phyloP scores from a whole-genome alignment of 2,329 filamentous ascomycete species.

The Metarhizium album region DNA sequence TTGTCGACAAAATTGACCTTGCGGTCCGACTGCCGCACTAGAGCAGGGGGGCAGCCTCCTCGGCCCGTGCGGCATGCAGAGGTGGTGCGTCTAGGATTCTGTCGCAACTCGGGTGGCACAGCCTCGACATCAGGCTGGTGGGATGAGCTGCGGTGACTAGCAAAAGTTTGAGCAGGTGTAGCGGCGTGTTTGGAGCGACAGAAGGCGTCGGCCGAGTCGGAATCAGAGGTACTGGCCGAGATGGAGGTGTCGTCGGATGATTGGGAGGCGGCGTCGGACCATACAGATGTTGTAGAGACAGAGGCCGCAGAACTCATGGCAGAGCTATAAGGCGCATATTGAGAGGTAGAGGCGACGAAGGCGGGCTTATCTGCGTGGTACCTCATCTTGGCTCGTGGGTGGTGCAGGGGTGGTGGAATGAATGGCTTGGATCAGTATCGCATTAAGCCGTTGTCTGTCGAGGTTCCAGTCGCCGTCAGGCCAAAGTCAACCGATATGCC shows the following conservation, averaged over 20 bases:
- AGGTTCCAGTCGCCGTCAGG: constrained; percentile 44
- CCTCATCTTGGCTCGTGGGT: constrained; percentile 43
- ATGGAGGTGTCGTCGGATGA: constrained; percentile 57
- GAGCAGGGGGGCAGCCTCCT: constrained; percentile 56
- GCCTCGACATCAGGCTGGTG: constrained; percentile 27
- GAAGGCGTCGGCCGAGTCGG: constrained; percentile 35
- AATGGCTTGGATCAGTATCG: constrained; percentile 16
- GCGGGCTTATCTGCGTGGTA: constrained; percentile 40
- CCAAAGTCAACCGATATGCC: constrained; percentile 39
- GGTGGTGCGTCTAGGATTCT: constrained; percentile 50
- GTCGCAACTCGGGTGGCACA: constrained; percentile 51
- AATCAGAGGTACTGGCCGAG: constrained; percentile 50
- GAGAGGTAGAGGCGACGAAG: constrained; percentile 31
- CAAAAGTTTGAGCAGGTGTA: constrained; percentile 12
- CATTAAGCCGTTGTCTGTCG: constrained; percentile 19
- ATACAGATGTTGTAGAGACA: constrained; percentile 66
- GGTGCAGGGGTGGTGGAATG: constrained; percentile 16
- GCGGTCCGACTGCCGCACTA: constrained; percentile 80
- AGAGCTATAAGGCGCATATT: constrained; percentile 53
- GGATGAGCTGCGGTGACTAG: constrained; percentile 13
- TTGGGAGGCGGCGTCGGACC: constrained; percentile 63
- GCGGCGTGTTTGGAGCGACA: constrained; percentile 21
- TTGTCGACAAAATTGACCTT: constrained; percentile 94
- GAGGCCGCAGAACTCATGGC: constrained; percentile 66
- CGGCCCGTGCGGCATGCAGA: constrained; percentile 43